phyloP scores from a whole-genome alignment of 768 basidiomycete genomes.

The Solioccasus polychromus region DNA sequence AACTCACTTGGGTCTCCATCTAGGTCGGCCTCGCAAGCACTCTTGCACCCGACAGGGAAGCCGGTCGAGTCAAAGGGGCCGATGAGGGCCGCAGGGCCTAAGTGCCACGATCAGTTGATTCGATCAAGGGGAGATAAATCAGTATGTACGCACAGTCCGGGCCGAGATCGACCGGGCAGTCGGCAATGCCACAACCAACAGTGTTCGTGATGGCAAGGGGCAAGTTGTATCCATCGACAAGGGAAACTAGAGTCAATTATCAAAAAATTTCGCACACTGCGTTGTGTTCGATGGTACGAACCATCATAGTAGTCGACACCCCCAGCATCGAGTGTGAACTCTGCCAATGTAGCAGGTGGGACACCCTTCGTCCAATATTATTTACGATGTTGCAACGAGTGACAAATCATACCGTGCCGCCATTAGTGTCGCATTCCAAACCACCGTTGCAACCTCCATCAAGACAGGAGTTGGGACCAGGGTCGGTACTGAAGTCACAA shows the following conservation, averaged over 20 bases:
- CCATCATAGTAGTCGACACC: slow-evolving; percentile 60
- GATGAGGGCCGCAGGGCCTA: slow-evolving; percentile 48
- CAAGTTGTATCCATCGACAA: slow-evolving; percentile 66
- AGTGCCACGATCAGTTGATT: neutral
- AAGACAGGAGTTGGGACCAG: slow-evolving; percentile 54
- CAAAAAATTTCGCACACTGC: no score
- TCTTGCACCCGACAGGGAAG: slow-evolving; percentile 57
- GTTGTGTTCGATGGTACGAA: slow-evolving; percentile 20
- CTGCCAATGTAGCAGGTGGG: slow-evolving; percentile 69
- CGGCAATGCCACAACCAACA: slow-evolving; percentile 50
- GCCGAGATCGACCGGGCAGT: slow-evolving; percentile 61
- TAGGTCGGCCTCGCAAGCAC: slow-evolving; percentile 47
- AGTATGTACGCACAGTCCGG: slow-evolving; percentile 48
- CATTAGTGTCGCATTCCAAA: slow-evolving; percentile 48
- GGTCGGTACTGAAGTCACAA: slow-evolving; percentile 56
- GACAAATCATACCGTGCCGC: slow-evolving; percentile 42
- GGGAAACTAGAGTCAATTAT: slow-evolving; percentile 46
- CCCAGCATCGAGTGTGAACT: slow-evolving; percentile 55
- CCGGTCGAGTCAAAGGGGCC: slow-evolving; percentile 55
- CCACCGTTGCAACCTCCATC: slow-evolving; percentile 72
- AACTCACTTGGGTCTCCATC: slow-evolving; percentile 32
- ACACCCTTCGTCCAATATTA: slow-evolving; percentile 44
- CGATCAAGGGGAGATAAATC: neutral
- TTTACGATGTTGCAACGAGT: neutral
- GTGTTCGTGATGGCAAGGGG: slow-evolving; percentile 58